A percentile compares a stretch with the other conserved stretches of the same genome.
phyloP scores from a whole-genome alignment of 2,329 filamentous ascomycete species.

The Colletotrichum lini region DNA sequence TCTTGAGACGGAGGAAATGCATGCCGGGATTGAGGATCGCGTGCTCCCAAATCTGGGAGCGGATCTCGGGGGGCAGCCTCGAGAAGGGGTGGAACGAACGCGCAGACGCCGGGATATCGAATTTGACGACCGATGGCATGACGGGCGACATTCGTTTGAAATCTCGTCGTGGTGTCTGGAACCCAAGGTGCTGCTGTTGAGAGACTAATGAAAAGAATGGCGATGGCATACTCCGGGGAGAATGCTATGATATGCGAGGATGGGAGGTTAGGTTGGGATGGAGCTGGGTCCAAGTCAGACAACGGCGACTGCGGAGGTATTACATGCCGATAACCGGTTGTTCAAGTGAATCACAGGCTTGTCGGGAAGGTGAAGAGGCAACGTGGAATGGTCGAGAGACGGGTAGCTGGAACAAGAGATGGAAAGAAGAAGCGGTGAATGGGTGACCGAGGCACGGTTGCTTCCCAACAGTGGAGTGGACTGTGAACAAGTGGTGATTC shows the following conservation, averaged over 20 bases:
- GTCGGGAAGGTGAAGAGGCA: neutral
- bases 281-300: neutral
- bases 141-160: neutral
- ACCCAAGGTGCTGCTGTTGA: neutral
- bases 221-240: neutral
- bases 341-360: neutral
- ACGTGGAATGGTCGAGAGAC: neutral
- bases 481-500: too few relatives aligned
- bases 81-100: slow-evolving; percentile 51
- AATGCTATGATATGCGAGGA: neutral
- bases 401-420: too few relatives aligned
- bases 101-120: slow-evolving; percentile 50
- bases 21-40: slow-evolving; percentile 52
- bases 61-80: slow-evolving; percentile 53
- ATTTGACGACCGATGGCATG: slow-evolving; percentile 46
- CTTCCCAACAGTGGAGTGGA: too few relatives aligned
- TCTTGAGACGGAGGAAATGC: slow-evolving; percentile 50
- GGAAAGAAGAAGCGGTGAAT: too few relatives aligned
- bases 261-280: neutral
- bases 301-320: neutral
- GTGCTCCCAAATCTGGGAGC: slow-evolving; percentile 53
- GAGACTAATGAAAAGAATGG: neutral
- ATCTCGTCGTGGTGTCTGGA: neutral
- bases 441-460: too few relatives aligned
- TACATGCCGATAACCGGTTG: neutral